phyloP scores from a whole-genome alignment of 768 basidiomycete genomes.

The Trametes cinnabarina region DNA sequence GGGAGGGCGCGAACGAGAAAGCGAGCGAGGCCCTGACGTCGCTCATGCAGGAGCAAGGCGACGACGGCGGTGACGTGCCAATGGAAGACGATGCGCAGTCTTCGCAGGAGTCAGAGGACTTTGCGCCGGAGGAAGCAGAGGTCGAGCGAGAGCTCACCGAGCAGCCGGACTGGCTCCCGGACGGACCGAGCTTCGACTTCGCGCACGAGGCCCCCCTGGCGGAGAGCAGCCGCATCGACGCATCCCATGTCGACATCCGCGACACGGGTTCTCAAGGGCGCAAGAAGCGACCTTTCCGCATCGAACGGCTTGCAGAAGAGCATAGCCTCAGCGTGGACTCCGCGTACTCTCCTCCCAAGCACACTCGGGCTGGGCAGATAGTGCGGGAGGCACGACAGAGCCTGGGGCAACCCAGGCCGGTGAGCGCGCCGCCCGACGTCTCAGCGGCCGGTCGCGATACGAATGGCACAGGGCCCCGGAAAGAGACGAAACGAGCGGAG shows the following conservation, averaged over 20 bases:
- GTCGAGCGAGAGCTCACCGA: constrained; percentile 13
- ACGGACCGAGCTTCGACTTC: background rate
- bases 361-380: constrained; percentile 24
- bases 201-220: constrained; percentile 2
- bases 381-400: constrained; percentile 15
- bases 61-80: background rate
- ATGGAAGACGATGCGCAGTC: background rate
- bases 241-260: background rate
- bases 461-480: background rate
- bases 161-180: background rate
- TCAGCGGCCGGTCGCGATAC: background rate
- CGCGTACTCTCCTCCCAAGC: constrained; percentile 26
- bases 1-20: constrained; percentile 34
- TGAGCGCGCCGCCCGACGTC: background rate
- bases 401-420: background rate
- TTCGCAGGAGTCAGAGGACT: background rate
- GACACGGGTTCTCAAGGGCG: background rate
- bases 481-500: background rate
- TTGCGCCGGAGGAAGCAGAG: background rate
- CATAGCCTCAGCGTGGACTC: background rate
- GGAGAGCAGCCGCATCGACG: constrained; percentile 13
- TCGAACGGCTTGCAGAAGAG: constrained; percentile 7
- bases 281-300: background rate
- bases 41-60: background rate
- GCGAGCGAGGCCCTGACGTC: constrained; percentile 2